Evolutionary conservation across 108 stramenopile species (phyloP), one percentile per base, ranked within the genome.

Genomic region (Conticribra guillardii): DNA sequence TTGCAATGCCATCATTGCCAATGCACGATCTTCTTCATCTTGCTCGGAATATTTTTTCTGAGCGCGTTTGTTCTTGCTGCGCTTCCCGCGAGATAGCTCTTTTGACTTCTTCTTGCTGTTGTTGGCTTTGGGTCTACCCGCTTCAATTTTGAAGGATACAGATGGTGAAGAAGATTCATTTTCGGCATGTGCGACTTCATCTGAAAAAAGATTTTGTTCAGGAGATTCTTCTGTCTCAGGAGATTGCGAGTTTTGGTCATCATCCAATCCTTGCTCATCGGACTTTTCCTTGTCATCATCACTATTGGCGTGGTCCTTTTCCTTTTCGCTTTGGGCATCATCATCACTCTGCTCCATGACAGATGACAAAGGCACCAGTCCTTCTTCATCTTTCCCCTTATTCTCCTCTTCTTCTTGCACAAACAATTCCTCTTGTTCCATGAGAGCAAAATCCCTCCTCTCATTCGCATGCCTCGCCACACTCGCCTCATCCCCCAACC

Each of bases 1-100:
- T 24, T 96, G 92, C 28, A 98, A 74, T 22, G 92, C 95, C 60
- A 95, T 51, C 83, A 98, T 82, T 1, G 97, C 97, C 16, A 98
- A 81, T 50, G 91, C 88, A 24, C 88, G 68, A 75, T 99, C 99
- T 54, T 97, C 97, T 0, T 98, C 99, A 67, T 98, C 97, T 88
- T 99, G 98, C 41, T 99, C 98, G 7, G 71, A 84, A 75, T 99
- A 98, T 68, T 96, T 97, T 55, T 82, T 88, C 28, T 84, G 82
- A 27, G 73, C 71, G 5, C 75, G 62, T 75, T 91, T 92, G 61
- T 84, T 56, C 60, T 92, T 95, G 9, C 84, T 56, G 56, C 81
- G 75, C 31, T 93, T 85, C 33, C 92, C 87, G 14, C 95, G 84
- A 17, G 91, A 88, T 15, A 93, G 74, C 16, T 89, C 96, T 50